Percentiles rank a stretch among this genome's conserved stretches.
phyloP scores from a whole-genome alignment of 169 alveolate species.

The Cryptosporidium viatorum region DNA sequence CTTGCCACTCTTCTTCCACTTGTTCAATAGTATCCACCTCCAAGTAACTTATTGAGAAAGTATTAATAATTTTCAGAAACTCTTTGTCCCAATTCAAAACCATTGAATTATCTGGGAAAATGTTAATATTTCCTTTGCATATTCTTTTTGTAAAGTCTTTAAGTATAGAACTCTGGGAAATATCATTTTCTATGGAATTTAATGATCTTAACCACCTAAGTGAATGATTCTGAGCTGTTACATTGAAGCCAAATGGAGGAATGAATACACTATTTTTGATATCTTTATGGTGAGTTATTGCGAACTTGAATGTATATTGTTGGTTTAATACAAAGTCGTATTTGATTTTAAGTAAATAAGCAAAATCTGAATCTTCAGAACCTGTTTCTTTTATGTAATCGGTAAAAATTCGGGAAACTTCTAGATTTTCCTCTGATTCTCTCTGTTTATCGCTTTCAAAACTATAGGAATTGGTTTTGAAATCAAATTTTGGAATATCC shows the following conservation, averaged over 20 bases:
- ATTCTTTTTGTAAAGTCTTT: not conserved
- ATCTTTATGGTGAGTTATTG: slow-evolving; percentile 40
- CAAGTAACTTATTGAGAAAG: not conserved
- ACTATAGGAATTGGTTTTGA: slow-evolving; percentile 28
- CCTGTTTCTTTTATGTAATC: slow-evolving; percentile 11
- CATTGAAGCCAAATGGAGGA: slow-evolving; percentile 72
- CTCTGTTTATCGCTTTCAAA: not conserved
- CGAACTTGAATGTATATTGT: slow-evolving; percentile 57
- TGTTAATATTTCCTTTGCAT: slow-evolving; percentile 11
- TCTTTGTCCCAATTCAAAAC: slow-evolving; percentile 27
- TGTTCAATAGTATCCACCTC: not conserved
- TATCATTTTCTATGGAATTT: not conserved
- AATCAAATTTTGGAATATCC: slow-evolving; percentile 46
- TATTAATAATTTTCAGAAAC: not conserved
- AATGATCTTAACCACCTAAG: slow-evolving; percentile 34
- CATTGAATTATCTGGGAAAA: slow-evolving; percentile 28
- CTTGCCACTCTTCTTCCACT: slow-evolving; percentile 11
- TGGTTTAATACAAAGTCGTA: slow-evolving; percentile 10
- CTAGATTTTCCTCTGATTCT: not conserved
- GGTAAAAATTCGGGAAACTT: not conserved
- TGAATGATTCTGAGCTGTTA: slow-evolving; percentile 42
- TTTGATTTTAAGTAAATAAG: slow-evolving; percentile 18
- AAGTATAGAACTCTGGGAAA: not conserved
- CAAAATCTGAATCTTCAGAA: slow-evolving; percentile 27
- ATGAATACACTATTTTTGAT: slow-evolving; percentile 50